Percentiles rank a stretch among this genome's conserved stretches.
These are phyloP conservation scores for Colletotrichum eleusines DNA, from an alignment of 2,329 filamentous ascomycete genomes.

Conservation along the genomic window DNA sequence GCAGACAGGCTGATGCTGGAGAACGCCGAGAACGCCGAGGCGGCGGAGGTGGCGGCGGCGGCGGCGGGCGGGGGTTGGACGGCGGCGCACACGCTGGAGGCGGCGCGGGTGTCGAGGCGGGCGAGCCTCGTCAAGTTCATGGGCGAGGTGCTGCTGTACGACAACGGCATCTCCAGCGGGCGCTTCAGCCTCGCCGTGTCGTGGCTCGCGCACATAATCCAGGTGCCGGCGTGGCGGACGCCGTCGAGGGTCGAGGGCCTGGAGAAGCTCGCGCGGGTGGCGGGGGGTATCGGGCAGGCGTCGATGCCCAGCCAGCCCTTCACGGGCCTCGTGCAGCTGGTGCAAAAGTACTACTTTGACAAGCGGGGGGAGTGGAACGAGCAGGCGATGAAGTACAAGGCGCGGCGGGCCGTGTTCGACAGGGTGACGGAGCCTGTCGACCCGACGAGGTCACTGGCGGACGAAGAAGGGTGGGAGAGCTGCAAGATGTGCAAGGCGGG, in stretches of 20 bases:
- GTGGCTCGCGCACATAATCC: slow-evolving; percentile 17
- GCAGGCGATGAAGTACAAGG: slow-evolving; percentile 25
- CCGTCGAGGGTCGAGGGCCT: neutral
- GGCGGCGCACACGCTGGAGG: slow-evolving; percentile 22
- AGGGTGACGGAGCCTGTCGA: neutral
- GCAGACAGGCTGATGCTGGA: neutral
- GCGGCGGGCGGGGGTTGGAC: slow-evolving; percentile 4
- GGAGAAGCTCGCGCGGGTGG: slow-evolving; percentile 18
- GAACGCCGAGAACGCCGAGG: neutral
- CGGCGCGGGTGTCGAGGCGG: neutral
- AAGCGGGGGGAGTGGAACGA: slow-evolving; percentile 21
- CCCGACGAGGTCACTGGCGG: neutral
- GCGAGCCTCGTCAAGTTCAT: slow-evolving; percentile 25
- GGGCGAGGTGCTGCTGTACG: slow-evolving; percentile 27
- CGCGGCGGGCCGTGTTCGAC: slow-evolving; percentile 21
- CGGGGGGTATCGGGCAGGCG: neutral
- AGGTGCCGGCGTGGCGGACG: slow-evolving; percentile 17
- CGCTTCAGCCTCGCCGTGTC: slow-evolving; percentile 16
- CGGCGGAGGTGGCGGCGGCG: neutral
- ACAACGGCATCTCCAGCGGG: slow-evolving; percentile 29
- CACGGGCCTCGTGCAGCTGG: neutral
- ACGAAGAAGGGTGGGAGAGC: neutral
- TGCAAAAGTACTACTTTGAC: slow-evolving; percentile 14
- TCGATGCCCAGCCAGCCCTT: neutral
- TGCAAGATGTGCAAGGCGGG: slow-evolving; percentile 20